These are phyloP conservation scores for Lonicera japonica DNA, from an alignment of 129 eudicot species.

Conservation along the genomic window DNA sequence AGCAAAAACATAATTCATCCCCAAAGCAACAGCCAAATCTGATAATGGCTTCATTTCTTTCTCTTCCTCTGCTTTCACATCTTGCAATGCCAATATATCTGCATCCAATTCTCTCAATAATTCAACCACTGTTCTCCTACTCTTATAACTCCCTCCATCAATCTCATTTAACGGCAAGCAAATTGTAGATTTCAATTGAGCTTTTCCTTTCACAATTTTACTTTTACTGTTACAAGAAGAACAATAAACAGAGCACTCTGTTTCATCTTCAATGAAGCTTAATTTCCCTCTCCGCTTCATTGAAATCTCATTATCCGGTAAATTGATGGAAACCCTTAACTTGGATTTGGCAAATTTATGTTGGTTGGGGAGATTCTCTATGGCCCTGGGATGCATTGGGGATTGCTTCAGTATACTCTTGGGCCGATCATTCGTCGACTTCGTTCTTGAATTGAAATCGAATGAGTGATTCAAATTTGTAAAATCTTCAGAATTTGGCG, in stretches of 20 bases:
- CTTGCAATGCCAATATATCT: constrained; percentile 86
- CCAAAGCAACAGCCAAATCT: constrained; percentile 85
- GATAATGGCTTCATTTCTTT: constrained; percentile 86
- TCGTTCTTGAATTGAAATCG: background rate
- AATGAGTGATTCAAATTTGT: background rate
- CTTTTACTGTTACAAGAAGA: too few species aligned
- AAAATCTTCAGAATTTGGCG: constrained; percentile 1
- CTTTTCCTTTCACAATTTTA: constrained; percentile 47
- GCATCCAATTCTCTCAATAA: constrained; percentile 82
- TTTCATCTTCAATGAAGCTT: constrained; percentile 25
- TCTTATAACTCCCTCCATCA: constrained; percentile 29
- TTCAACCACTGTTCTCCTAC: constrained; percentile 53
- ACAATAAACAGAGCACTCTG: constrained; percentile 3
- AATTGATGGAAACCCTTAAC: constrained; percentile 76
- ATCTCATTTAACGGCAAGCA: background rate
- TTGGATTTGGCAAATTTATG: constrained; percentile 71
- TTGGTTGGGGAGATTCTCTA: constrained; percentile 33
- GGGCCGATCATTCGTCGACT: constrained; percentile 24
- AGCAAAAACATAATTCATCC: constrained; percentile 92
- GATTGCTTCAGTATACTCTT: constrained; percentile 40
- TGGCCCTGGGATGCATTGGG: constrained; percentile 46
- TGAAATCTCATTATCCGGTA: constrained; percentile 92
- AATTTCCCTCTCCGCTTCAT: constrained; percentile 57
- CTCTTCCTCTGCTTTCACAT: constrained; percentile 95
- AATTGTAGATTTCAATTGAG: constrained; percentile 35